These are phyloP conservation scores for Talaromyces islandicus DNA, from an alignment of 2,329 filamentous ascomycete genomes.

Conservation along the genomic window DNA sequence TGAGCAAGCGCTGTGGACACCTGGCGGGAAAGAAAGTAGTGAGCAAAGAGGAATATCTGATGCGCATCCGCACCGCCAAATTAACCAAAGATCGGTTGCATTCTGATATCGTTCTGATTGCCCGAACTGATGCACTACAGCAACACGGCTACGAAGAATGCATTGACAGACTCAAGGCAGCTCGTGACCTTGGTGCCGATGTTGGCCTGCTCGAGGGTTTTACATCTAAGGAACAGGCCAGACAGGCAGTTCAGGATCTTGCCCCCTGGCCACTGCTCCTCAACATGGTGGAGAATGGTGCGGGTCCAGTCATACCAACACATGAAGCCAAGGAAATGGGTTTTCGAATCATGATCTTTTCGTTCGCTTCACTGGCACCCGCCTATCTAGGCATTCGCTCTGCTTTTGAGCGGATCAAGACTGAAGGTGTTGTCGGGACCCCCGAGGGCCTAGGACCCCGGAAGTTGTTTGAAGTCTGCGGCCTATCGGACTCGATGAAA, in stretches of 20 bases:
- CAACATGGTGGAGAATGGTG: slow-evolving; percentile 43
- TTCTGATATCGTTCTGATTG: slow-evolving; percentile 41
- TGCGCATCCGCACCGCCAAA: slow-evolving; percentile 31
- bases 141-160: slow-evolving; percentile 37
- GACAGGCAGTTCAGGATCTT: slow-evolving; percentile 29
- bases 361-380: slow-evolving; percentile 34
- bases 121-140: slow-evolving; percentile 31
- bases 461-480: slow-evolving; percentile 39
- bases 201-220: slow-evolving; percentile 39
- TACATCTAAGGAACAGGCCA: slow-evolving; percentile 33
- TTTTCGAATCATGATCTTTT: slow-evolving; percentile 39
- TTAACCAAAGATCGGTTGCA: slow-evolving; percentile 18
- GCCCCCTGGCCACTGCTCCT: slow-evolving; percentile 35
- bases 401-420: slow-evolving; percentile 32
- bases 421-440: slow-evolving; percentile 16
- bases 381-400: slow-evolving; percentile 31
- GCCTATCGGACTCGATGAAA: slow-evolving; percentile 35
- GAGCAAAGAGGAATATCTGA: slow-evolving; percentile 26
- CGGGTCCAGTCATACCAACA: slow-evolving; percentile 33
- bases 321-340: slow-evolving; percentile 35
- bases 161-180: slow-evolving; percentile 31
- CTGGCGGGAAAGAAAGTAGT: slow-evolving; percentile 36
- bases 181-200: slow-evolving; percentile 36
- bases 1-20: slow-evolving; percentile 38
- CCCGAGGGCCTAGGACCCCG: slow-evolving; percentile 29